A percentile compares a stretch with the other conserved stretches of the same genome.
Conservation (phyloP, 257 asterid genomes). For the Paraleonurus japonicus region DNA sequence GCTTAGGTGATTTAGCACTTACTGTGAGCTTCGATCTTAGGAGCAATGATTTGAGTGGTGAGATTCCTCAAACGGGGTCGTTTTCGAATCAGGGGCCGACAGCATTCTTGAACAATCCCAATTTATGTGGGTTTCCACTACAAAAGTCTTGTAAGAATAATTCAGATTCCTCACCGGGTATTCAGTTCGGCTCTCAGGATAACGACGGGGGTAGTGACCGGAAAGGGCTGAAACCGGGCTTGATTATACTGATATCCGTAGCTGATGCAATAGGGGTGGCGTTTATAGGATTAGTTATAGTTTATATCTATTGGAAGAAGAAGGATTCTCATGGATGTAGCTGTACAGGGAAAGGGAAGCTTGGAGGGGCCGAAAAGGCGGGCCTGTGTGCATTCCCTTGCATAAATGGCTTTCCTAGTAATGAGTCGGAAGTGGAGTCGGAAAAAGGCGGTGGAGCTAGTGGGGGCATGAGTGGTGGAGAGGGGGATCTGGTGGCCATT, state of each 20-base stretch:
- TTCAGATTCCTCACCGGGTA: conserved; percentile 38
- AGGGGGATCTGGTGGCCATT: conserved; percentile 89
- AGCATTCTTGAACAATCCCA: conserved; percentile 75
- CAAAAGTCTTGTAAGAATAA: conserved; percentile 60
- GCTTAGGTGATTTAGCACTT: conserved; percentile 70
- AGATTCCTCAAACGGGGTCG: conserved; percentile 89
- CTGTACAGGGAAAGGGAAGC: conserved; percentile 81
- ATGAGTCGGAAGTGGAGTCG: conserved; percentile 72
- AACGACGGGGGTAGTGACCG: conserved; percentile 27
- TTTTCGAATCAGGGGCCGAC: conserved; percentile 94
- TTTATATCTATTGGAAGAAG: conserved; percentile 78
- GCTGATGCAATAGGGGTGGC: conserved; percentile 87
- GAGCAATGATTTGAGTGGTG: conserved; percentile 72
- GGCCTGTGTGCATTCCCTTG: conserved; percentile 59
- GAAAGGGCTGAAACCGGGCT: conserved; percentile 70
- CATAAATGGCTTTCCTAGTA: conserved; percentile 42
- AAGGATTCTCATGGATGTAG: conserved; percentile 89
- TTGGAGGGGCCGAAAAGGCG: conserved; percentile 63
- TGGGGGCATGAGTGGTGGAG: conserved; percentile 60
- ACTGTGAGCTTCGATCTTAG: conserved; percentile 90
- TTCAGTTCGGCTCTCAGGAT: conserved; percentile 32
- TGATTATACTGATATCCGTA: conserved; percentile 66
- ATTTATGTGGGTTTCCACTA: conserved; percentile 92
- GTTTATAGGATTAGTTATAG: conserved; percentile 65
- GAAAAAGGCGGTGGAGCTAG: conserved; percentile 64